These are phyloP conservation scores for Anacardium occidentale DNA, from an alignment of 345 rosid species.

Conservation along the genomic window DNA sequence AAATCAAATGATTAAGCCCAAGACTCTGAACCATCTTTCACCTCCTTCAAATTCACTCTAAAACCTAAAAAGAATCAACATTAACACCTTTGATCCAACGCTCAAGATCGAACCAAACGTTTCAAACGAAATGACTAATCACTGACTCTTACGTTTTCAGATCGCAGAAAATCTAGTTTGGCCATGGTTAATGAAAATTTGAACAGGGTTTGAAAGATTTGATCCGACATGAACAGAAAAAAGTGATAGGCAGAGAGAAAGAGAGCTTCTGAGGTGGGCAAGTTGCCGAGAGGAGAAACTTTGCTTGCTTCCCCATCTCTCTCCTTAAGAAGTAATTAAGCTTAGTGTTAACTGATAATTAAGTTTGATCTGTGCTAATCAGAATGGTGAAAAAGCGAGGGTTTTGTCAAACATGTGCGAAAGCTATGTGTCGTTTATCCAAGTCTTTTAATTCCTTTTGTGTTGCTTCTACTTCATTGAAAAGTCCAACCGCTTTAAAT, in stretches of 20 bases:
- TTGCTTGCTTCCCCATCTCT: background rate
- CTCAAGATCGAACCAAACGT: constrained; percentile 26
- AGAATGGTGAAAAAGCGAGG: background rate
- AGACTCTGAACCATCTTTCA: constrained; percentile 17
- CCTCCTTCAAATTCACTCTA: background rate
- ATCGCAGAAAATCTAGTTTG: constrained; percentile 13
- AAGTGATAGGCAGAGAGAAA: too few species aligned
- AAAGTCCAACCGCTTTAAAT: constrained; percentile 7
- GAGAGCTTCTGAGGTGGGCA: too few species aligned
- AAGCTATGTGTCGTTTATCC: constrained; percentile 45
- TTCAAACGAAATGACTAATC: background rate
- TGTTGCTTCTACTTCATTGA: background rate
- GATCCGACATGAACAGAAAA: too few species aligned
- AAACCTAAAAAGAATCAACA: constrained; percentile 16
- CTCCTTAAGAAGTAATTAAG: constrained; percentile 15
- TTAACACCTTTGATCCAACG: constrained; percentile 26
- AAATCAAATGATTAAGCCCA: constrained; percentile 54
- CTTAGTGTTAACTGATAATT: background rate
- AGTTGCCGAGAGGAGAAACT: too few species aligned
- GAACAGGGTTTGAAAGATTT: too few species aligned
- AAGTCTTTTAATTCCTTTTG: constrained; percentile 23
- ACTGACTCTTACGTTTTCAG: constrained; percentile 11
- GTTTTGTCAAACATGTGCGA: background rate
- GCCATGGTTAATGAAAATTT: too few species aligned
- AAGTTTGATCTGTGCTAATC: constrained; percentile 14